A percentile compares a stretch with the other conserved stretches of the same genome.
These are phyloP conservation scores for Claviceps capensis DNA, from an alignment of 2,329 filamentous ascomycete species.

Conservation along the genomic window DNA sequence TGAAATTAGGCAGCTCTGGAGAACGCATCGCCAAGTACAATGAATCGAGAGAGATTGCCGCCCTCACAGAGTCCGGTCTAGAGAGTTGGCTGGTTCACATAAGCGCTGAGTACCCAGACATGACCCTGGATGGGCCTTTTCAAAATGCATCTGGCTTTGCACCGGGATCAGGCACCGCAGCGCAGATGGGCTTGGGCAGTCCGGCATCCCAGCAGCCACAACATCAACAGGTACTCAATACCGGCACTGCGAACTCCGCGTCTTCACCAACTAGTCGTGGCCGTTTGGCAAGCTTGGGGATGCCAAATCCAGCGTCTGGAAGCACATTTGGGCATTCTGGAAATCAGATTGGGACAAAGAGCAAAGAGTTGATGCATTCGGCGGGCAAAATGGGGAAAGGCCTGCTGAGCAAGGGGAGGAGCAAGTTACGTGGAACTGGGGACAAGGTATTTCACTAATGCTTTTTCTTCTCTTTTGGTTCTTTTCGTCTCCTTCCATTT, in stretches of 20 bases:
- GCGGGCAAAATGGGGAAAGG: conserved; percentile 86
- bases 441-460: conserved; percentile 79
- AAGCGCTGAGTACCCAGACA: conserved; percentile 31
- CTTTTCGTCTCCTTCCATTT: conserved; percentile 1
- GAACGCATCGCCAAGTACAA: conserved; percentile 66
- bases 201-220: conserved; percentile 31
- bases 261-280: conserved; percentile 20
- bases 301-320: conserved; percentile 25
- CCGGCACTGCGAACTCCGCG: conserved; percentile 18
- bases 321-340: conserved; percentile 39
- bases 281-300: conserved; percentile 20
- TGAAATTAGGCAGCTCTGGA: conserved; percentile 47
- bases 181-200: conserved; percentile 12
- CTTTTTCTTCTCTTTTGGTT: conserved; percentile 19
- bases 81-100: conserved; percentile 39
- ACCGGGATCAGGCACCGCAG: conserved; percentile 7
- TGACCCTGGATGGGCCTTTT: conserved; percentile 6
- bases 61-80: conserved; percentile 62
- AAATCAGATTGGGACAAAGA: conserved; percentile 61
- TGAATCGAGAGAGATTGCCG: conserved; percentile 57
- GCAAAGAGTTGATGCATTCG: conserved; percentile 78
- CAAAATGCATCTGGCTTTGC: conserved; percentile 13
- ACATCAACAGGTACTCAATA: conserved; percentile 42
- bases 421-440: conserved; percentile 57
- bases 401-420: conserved; percentile 79